Evolutionary conservation across 2,329 filamentous ascomycete species (phyloP), one percentile per base, ranked within the genome.

Genomic region (Hypomyces rosellus): DNA sequence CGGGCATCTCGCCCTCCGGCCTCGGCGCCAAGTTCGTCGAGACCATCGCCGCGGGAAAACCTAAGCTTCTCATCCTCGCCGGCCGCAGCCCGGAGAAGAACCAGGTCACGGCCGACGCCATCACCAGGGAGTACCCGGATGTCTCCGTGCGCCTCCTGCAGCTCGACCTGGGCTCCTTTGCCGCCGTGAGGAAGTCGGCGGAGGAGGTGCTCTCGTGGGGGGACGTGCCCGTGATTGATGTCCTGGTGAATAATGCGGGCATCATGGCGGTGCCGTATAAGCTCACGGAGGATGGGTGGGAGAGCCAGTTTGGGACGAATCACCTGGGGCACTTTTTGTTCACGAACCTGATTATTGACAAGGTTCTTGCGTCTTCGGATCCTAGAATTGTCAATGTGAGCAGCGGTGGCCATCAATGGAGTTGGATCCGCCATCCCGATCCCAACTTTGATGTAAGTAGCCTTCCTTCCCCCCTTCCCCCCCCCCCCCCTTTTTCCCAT

Each of bases 261-360:
- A 56, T 75, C 25, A 74, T 73, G 68, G 65, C 59, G 3, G 51
- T 56, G 5, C 61, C 66, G 20, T 69, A 65, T 46, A 60, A 55
- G 4, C 50, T 65, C 14, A 65, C 62, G 25, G 54, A 58, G 4
- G 69, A 74, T 7, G 72, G 72, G 3, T 60, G 69, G 50, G 72
- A 75, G 60, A 60, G 62, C 48, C 71, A 74, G 50, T 70, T 77
- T 45, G 70, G 65, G 0, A 68, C 67, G 2, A 75, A 75, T 46
- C 69, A 77, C 46, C 46, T 77, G 5, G 69, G 68, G 0, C 74
- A 74, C 56, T 77, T 72, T 45, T 63, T 77, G 2, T 63, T 78
- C 34, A 69, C 71, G 13, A 73, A 73, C 54, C 59, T 74, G 16
- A 59, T 77, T 42, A 69, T 74, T 62, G 62, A 61, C 0, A 74